A percentile compares a stretch with the other conserved stretches of the same genome.
Evolutionary conservation across 139 green algal genomes (phyloP).

Genomic region (Chlamydomonas schloesseri): DNA sequence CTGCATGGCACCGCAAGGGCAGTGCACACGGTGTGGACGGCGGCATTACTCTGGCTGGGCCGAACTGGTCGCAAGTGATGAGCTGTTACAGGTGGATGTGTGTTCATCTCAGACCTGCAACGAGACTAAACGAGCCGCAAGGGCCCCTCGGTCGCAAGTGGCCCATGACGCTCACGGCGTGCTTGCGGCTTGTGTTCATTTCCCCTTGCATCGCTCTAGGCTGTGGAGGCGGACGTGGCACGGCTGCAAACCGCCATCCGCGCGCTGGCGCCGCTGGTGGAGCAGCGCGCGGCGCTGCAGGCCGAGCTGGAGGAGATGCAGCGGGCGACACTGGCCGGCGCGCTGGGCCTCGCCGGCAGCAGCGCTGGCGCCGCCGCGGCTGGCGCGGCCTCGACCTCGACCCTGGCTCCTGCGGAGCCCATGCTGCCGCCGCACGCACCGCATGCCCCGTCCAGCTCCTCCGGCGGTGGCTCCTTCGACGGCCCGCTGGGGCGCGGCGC

Average conservation of each 20-base stretch:
- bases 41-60: too few relatives aligned
- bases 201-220: too few relatives aligned
- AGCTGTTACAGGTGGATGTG: too few relatives aligned
- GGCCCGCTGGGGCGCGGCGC: conserved; percentile 33
- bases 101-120: too few relatives aligned
- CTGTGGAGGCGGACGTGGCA: conserved; percentile 20
- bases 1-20: too few relatives aligned
- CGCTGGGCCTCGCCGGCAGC: neutral
- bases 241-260: conserved; percentile 10
- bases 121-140: too few relatives aligned
- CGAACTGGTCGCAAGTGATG: too few relatives aligned
- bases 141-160: too few relatives aligned
- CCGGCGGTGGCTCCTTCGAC: neutral
- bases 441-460: neutral
- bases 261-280: conserved; percentile 16
- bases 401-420: neutral
- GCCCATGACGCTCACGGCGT: too few relatives aligned
- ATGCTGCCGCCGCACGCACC: neutral
- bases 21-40: too few relatives aligned
- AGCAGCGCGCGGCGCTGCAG: conserved; percentile 32
- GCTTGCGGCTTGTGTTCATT: too few relatives aligned
- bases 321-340: neutral
- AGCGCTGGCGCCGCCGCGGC: neutral
- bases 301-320: conserved; percentile 44
- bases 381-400: neutral